Percentiles rank a stretch among this genome's conserved stretches.
phyloP scores from a whole-genome alignment of 2,329 filamentous ascomycete species.

The Calonectria henricotiae region DNA sequence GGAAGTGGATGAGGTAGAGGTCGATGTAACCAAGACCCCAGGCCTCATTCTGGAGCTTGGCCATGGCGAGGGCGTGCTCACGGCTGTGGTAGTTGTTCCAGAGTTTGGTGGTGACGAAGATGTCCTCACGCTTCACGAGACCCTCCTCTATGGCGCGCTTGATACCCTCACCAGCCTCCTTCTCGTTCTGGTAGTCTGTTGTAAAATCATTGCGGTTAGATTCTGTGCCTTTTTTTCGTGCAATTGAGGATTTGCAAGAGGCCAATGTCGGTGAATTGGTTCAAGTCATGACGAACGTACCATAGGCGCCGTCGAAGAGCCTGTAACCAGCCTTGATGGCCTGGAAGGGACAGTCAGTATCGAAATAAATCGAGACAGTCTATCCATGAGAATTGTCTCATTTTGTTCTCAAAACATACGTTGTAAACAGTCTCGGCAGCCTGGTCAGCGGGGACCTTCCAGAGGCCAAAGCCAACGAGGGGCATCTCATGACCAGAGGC shows the following conservation, averaged over 20 bases:
- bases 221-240: not conserved
- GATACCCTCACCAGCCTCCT: conserved; percentile 77
- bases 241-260: conserved; percentile 3
- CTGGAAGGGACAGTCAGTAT: conserved; percentile 39
- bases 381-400: not conserved
- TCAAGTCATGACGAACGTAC: conserved; percentile 26
- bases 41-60: conserved; percentile 81
- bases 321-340: conserved; percentile 71
- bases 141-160: conserved; percentile 71
- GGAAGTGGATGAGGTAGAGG: conserved; percentile 85
- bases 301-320: conserved; percentile 68
- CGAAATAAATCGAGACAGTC: not conserved
- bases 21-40: conserved; percentile 91
- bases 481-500: conserved; percentile 51
- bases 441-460: conserved; percentile 73
- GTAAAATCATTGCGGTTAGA: conserved; percentile 1
- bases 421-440: conserved; percentile 76
- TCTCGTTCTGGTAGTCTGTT: conserved; percentile 75
- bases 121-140: conserved; percentile 80
- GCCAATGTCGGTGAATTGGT: not conserved
- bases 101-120: conserved; percentile 92
- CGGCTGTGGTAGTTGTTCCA: conserved; percentile 92
- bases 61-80: conserved; percentile 81
- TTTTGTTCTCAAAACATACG: conserved; percentile 27
- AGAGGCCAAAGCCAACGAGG: conserved; percentile 75